These are phyloP conservation scores for Paraphoma chrysanthemicola DNA, from an alignment of 2,329 filamentous ascomycete genomes.

Conservation along the genomic window DNA sequence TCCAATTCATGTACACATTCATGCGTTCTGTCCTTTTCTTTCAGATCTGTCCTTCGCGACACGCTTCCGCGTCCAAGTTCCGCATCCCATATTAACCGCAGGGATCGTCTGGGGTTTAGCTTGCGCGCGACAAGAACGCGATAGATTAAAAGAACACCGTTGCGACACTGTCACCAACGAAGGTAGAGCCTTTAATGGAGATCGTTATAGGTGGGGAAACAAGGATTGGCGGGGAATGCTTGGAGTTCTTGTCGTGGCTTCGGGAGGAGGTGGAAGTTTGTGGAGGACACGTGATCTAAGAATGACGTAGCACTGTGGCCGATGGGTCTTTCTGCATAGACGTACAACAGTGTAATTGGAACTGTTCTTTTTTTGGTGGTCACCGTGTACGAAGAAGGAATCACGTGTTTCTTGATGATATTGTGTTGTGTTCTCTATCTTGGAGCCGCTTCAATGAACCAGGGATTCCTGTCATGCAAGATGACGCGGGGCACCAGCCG, in stretches of 20 bases:
- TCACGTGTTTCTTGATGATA: too few relatives aligned
- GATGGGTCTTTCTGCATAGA: too few relatives aligned
- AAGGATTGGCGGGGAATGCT: too few relatives aligned
- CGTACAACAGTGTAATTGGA: too few relatives aligned
- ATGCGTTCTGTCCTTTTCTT: slow-evolving; percentile 25
- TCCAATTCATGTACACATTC: not conserved
- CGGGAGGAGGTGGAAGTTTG: not conserved
- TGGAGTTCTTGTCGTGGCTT: too few relatives aligned
- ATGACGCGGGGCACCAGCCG: not conserved
- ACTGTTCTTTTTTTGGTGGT: too few relatives aligned
- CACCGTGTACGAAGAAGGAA: too few relatives aligned
- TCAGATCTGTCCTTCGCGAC: not conserved
- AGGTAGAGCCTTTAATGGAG: not conserved
- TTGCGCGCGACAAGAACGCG: slow-evolving; percentile 13
- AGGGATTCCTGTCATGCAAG: not conserved
- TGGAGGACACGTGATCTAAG: not conserved
- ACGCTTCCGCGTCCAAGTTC: slow-evolving; percentile 13
- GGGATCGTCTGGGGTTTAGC: slow-evolving; percentile 8
- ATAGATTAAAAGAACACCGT: slow-evolving; percentile 32
- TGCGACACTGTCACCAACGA: not conserved
- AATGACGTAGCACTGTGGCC: too few relatives aligned
- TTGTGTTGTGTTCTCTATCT: not conserved
- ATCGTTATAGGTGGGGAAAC: not conserved
- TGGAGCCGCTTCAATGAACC: not conserved
- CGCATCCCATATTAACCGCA: slow-evolving; percentile 25